Evolutionary conservation across 2,329 filamentous ascomycete species (phyloP).

Genomic region (Epichloe scottii): DNA sequence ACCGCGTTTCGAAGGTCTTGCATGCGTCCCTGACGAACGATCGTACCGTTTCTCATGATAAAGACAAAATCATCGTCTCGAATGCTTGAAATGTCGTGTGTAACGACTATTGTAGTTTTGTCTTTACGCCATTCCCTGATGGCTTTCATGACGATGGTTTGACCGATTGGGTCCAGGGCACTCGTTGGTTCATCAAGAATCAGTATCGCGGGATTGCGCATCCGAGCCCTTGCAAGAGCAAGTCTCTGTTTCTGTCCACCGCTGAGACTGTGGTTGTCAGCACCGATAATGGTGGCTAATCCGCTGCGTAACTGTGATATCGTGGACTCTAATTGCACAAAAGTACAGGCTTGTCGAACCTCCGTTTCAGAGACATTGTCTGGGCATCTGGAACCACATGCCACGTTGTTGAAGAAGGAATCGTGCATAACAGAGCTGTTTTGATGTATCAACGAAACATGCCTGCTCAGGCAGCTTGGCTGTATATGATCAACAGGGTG

Average conservation of each 20-base stretch:
- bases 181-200: conserved; percentile 85
- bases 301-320: conserved; percentile 56
- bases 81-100: conserved; percentile 77
- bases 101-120: conserved; percentile 87
- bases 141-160: conserved; percentile 55
- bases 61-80: conserved; percentile 62
- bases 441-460: conserved; percentile 75
- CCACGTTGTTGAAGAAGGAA: conserved; percentile 65
- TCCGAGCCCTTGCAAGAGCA: conserved; percentile 62
- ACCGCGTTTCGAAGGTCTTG: not conserved
- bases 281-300: conserved; percentile 58
- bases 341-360: conserved; percentile 48
- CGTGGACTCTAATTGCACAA: conserved; percentile 57
- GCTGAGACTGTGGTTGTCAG: conserved; percentile 59
- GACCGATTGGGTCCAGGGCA: conserved; percentile 64
- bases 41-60: conserved; percentile 55
- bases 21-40: conserved; percentile 52
- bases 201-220: conserved; percentile 68
- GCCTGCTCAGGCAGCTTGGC: conserved; percentile 59
- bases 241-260: conserved; percentile 78
- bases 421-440: conserved; percentile 71
- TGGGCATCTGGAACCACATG: conserved; percentile 48
- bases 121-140: conserved; percentile 65
- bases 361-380: conserved; percentile 37
- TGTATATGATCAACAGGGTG: conserved; percentile 49